Evolutionary conservation across 2,329 filamentous ascomycete species (phyloP).

Genomic region (Clarireedia monteithiana): DNA sequence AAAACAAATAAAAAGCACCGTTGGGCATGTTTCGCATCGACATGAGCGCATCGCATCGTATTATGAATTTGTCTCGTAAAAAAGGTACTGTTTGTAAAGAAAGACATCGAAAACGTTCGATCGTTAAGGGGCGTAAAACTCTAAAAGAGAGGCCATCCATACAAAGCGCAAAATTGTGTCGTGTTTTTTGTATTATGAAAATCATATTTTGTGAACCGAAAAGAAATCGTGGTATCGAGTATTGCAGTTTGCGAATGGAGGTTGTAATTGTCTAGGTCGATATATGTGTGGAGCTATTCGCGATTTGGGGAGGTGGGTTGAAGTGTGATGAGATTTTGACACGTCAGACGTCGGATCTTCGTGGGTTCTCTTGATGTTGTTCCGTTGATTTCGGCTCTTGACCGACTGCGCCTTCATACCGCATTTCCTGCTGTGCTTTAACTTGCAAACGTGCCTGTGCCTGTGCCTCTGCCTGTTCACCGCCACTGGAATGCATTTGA

Average conservation of each 20-base stretch:
- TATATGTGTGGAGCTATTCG: not conserved
- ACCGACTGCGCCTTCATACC: not conserved
- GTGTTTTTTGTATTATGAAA: not conserved
- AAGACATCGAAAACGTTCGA: too few species aligned
- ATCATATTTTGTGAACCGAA: not conserved
- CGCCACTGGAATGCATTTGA: not conserved
- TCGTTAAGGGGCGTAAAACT: not conserved
- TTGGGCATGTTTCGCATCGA: not conserved
- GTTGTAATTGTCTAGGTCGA: not conserved
- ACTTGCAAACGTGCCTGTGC: not conserved
- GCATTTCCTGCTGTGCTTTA: slow-evolving; percentile 1
- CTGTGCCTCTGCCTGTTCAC: not conserved
- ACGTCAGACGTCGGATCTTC: not conserved
- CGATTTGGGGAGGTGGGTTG: too few species aligned
- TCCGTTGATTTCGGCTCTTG: not conserved
- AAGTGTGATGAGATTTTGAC: too few species aligned
- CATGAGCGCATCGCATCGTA: not conserved
- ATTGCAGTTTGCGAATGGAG: not conserved
- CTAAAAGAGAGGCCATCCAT: not conserved
- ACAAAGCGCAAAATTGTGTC: not conserved
- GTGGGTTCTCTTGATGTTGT: not conserved
- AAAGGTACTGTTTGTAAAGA: too few species aligned
- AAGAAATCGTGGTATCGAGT: not conserved
- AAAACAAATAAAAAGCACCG: not conserved
- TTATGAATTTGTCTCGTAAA: too few species aligned